Evolutionary conservation across 345 rosid species (phyloP), one percentile per base, ranked within the genome.

Genomic region (Populus tremula): DNA sequence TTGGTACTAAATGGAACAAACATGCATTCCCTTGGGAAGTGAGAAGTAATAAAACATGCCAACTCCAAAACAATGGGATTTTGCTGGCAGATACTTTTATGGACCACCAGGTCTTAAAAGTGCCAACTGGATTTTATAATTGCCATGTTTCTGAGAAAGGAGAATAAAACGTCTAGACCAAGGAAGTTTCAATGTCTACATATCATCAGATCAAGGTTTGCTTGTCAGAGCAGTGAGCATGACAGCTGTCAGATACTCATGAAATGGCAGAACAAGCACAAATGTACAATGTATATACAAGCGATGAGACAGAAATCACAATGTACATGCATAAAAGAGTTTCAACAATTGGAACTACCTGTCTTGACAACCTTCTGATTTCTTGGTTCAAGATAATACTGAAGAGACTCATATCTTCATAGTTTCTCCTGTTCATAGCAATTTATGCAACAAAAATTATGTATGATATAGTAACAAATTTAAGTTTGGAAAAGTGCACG

Each of bases 311-410:
- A 20, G 61, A 62, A 2, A 47, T 47, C 50, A 47, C 18, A 14
- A 47, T 47, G 50, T 14, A 4, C 14, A 4, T 47, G 17, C 18
- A 47, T 47, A 47, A 47, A 47, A 47, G 17, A 47, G 50, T 47
- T 47, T 47, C 50, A 47, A 1, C 50, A 47, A 12, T 14, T 47
- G 50, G 50, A 47, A 14, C 50, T 78, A 92, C 94, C 98, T 96
- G 98, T 87, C 87, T 91, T 61, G 99, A 96, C 74, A 96, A 85
- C 81, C 81, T 90, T 87, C 89, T 83, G 75, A 96, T 88, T 86
- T 96, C 99, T 86, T 96, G 99, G 88, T 93, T 96, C 83, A 96
- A 80, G 88, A 96, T 93, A 67, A 93, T n/a, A 21, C 88, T 88
- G 67, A 88, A 91, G 75, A 96, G 93, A 90, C 88, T 87, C 90